A percentile compares a stretch with the other conserved stretches of the same genome.
phyloP scores from a whole-genome alignment of 495 filamentous ascomycete genomes.

The Delitschia confertaspora region DNA sequence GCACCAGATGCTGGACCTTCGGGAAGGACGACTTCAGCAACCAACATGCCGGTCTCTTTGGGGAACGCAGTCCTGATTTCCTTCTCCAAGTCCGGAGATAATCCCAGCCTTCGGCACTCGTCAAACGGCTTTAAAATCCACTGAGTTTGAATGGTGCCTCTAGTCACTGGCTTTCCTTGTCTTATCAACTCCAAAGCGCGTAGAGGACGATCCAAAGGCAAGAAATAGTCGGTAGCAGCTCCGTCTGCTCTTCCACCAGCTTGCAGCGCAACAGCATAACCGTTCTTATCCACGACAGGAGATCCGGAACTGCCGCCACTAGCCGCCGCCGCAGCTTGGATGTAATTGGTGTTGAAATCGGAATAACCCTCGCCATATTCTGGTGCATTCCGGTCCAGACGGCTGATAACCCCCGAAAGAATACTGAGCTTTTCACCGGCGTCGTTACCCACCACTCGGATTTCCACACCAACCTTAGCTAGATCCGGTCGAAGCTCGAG shows the following conservation, averaged over 20 bases:
- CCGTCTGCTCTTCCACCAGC: slow-evolving; percentile 89
- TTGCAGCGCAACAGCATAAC: slow-evolving; percentile 85
- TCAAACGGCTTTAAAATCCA: slow-evolving; percentile 97
- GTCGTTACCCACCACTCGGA: slow-evolving; percentile 96
- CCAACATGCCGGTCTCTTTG: slow-evolving; percentile 91
- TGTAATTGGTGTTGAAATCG: slow-evolving; percentile 99
- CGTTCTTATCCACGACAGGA: slow-evolving; percentile 94
- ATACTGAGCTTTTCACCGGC: slow-evolving; percentile 98
- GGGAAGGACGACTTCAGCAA: slow-evolving; percentile 88
- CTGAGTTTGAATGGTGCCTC: slow-evolving; percentile 96
- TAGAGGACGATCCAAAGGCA: slow-evolving; percentile 81
- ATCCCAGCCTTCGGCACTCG: slow-evolving; percentile 83
- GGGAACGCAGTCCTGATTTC: slow-evolving; percentile 73
- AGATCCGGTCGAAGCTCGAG: slow-evolving; percentile 79
- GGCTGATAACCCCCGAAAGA: slow-evolving; percentile 91
- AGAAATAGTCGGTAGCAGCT: slow-evolving; percentile 95
- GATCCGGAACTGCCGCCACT: slow-evolving; percentile 94
- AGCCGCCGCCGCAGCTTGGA: slow-evolving; percentile 92
- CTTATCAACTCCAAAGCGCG: slow-evolving; percentile 81
- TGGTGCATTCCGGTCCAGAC: slow-evolving; percentile 89
- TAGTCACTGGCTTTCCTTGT: slow-evolving; percentile 59
- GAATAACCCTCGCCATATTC: slow-evolving; percentile 98
- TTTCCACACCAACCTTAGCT: slow-evolving; percentile 71
- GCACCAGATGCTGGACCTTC: slow-evolving; percentile 78
- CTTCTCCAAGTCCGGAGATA: slow-evolving; percentile 78